These are phyloP conservation scores for Ogataea philodendri DNA, from an alignment of 805 yeast genomes.

Conservation along the genomic window DNA sequence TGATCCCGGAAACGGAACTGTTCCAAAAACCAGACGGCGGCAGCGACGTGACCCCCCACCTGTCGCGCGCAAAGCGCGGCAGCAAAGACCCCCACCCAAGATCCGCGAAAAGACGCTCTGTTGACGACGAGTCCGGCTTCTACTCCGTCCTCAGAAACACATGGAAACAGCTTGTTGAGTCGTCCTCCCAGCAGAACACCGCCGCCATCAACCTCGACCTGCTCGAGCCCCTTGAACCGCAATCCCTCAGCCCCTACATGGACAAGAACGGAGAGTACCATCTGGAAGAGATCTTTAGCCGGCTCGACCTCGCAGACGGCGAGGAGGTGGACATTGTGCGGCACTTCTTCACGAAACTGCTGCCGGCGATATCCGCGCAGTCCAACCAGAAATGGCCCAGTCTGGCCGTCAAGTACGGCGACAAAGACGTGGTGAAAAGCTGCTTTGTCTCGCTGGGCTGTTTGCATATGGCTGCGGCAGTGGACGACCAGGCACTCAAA, in stretches of 20 bases:
- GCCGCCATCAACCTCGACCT: too few species aligned
- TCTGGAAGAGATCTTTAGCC: constrained; percentile 8
- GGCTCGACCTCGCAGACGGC: constrained; percentile 8
- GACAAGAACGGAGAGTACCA: constrained; percentile 9
- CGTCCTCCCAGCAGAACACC: constrained; percentile 3
- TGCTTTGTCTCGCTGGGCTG: constrained; percentile 50
- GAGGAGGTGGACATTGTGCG: constrained; percentile 14
- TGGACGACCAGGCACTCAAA: constrained; percentile 40
- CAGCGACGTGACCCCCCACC: constrained; percentile 18
- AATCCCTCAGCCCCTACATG: constrained; percentile 2
- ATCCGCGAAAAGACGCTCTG: neutral
- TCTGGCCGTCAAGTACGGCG: constrained; percentile 47
- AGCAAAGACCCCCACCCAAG: constrained; percentile 1
- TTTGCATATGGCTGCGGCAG: constrained; percentile 37
- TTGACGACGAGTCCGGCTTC: constrained; percentile 4
- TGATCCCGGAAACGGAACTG: constrained; percentile 22
- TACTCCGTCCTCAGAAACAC: constrained; percentile 9
- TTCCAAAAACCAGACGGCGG: constrained; percentile 23
- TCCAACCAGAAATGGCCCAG: constrained; percentile 51
- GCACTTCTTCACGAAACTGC: constrained; percentile 40
- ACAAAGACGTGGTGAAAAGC: constrained; percentile 46
- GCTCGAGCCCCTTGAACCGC: too few species aligned
- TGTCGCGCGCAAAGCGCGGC: constrained; percentile 15
- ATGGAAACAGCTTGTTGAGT: constrained; percentile 3
- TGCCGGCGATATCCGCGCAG: constrained; percentile 40